A percentile compares a stretch with the other conserved stretches of the same genome.
phyloP scores from a whole-genome alignment of 2,329 filamentous ascomycete species.

The Colletotrichum acutatum region DNA sequence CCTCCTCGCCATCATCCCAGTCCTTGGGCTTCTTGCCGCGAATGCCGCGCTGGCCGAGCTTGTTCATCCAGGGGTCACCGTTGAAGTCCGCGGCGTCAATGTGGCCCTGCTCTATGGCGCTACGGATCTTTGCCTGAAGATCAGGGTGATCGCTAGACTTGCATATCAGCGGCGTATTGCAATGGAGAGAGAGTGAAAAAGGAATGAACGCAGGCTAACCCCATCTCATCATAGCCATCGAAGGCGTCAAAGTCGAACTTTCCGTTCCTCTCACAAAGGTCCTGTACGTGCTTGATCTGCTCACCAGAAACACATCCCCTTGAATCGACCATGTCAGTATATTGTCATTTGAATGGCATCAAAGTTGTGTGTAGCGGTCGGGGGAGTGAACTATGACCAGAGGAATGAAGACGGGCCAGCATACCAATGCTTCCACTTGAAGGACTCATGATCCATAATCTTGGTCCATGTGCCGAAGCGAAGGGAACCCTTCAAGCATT shows the following conservation, averaged over 20 bases:
- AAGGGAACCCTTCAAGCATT: constrained; percentile 83
- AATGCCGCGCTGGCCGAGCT: constrained; percentile 74
- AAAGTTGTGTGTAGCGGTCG: background rate
- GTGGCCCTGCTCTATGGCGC: constrained; percentile 79
- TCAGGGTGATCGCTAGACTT: constrained; percentile 61
- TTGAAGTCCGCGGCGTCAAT: constrained; percentile 90
- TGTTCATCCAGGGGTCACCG: constrained; percentile 80
- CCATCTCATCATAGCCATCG: constrained; percentile 84
- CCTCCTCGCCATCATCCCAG: constrained; percentile 38
- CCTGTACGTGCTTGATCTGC: constrained; percentile 74
- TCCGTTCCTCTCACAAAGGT: constrained; percentile 60
- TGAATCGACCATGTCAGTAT: background rate
- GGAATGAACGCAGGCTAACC: constrained; percentile 42
- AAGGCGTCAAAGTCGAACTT: constrained; percentile 72
- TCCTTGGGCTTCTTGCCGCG: constrained; percentile 53
- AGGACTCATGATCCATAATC: constrained; percentile 70
- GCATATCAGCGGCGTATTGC: constrained; percentile 15
- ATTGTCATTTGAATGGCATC: background rate
- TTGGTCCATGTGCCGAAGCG: constrained; percentile 81
- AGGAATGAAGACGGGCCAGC: constrained; percentile 38
- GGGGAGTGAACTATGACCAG: background rate
- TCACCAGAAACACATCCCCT: constrained; percentile 92
- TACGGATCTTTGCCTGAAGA: constrained; percentile 77
- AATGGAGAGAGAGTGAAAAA: background rate
- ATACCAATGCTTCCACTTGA: constrained; percentile 90